Percentiles rank a stretch among this genome's conserved stretches.
These are phyloP conservation scores for Salix purpurea DNA, from an alignment of 345 rosid genomes.

Conservation along the genomic window DNA sequence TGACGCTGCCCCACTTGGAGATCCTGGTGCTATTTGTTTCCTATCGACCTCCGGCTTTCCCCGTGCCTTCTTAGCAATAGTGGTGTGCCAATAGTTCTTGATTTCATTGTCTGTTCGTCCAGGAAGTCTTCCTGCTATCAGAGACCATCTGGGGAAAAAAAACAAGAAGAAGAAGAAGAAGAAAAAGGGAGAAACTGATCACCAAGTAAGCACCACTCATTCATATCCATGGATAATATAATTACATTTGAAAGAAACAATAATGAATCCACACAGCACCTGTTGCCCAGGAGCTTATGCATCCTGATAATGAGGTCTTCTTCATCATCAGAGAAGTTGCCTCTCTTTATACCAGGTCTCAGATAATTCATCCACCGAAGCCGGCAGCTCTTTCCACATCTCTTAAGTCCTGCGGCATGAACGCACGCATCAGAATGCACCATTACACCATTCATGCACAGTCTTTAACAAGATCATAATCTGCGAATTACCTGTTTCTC, in stretches of 20 bases:
- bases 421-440: not conserved
- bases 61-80: conserved; percentile 24
- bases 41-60: not conserved
- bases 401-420: conserved; percentile 22
- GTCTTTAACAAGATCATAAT: too few relatives aligned
- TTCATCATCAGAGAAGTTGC: conserved; percentile 28
- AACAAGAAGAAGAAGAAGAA: too few relatives aligned
- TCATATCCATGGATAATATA: not conserved
- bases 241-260: not conserved
- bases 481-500: conserved; percentile 16
- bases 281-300: conserved; percentile 40
- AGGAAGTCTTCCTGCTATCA: conserved; percentile 42
- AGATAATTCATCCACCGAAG: conserved; percentile 35
- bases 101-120: conserved; percentile 45
- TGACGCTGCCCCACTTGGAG: not conserved
- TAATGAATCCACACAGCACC: conserved; percentile 10
- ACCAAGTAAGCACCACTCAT: not conserved
- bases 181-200: not conserved
- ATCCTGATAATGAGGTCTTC: conserved; percentile 38
- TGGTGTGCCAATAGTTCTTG: conserved; percentile 44
- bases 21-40: not conserved
- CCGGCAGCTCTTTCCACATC: conserved; percentile 36
- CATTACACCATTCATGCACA: not conserved
- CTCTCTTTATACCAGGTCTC: conserved; percentile 35
- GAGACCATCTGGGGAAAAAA: conserved; percentile 29